Evolutionary conservation across 2,329 filamentous ascomycete genomes (phyloP).

Genomic region (Aureobasidium subglaciale): DNA sequence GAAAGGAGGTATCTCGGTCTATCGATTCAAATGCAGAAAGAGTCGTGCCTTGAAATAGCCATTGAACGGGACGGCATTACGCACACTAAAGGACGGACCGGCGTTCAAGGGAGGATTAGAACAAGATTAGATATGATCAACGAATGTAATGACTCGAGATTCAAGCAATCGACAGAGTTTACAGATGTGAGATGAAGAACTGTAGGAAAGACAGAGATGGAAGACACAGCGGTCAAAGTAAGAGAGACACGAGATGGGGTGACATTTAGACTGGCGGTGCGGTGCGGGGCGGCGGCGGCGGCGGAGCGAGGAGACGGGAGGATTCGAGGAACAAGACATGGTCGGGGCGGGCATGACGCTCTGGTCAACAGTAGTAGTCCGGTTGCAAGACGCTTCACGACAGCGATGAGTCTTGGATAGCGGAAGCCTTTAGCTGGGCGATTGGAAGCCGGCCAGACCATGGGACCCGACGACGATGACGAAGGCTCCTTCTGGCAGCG

Average conservation of each 20-base stretch:
- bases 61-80: too few species aligned
- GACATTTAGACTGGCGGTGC: neutral
- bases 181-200: neutral
- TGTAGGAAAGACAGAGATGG: too few species aligned
- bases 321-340: too few species aligned
- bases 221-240: neutral
- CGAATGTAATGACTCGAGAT: neutral
- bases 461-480: conserved; percentile 53
- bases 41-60: too few species aligned
- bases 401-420: conserved; percentile 14
- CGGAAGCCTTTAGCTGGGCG: conserved; percentile 5
- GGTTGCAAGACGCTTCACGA: neutral
- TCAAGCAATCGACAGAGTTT: neutral
- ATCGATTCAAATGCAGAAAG: too few species aligned
- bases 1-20: too few species aligned
- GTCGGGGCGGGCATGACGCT: neutral
- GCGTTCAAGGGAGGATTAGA: neutral
- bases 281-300: neutral
- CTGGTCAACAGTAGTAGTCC: too few species aligned
- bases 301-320: too few species aligned
- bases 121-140: neutral
- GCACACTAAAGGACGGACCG: too few species aligned
- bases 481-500: conserved; percentile 79
- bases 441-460: conserved; percentile 32
- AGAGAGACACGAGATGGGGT: neutral